These are phyloP conservation scores for Tylopilus felleus DNA, from an alignment of 768 basidiomycete species.

Conservation along the genomic window DNA sequence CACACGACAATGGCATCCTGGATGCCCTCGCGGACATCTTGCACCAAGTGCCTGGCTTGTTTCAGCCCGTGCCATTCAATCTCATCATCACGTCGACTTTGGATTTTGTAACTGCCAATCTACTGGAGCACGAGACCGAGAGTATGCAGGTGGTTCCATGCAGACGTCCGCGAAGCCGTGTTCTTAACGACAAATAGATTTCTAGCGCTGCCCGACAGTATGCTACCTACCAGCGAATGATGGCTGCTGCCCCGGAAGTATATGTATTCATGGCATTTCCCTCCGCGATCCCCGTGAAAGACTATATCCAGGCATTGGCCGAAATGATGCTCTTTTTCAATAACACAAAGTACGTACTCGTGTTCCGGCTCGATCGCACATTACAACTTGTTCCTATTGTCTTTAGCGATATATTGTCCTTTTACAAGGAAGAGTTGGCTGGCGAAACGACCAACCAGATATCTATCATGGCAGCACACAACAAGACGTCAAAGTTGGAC, in stretches of 20 bases:
- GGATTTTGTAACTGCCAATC: background rate
- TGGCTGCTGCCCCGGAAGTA: background rate
- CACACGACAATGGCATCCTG: background rate
- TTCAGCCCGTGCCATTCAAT: background rate
- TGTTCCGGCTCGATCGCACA: background rate
- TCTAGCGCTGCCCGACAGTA: background rate
- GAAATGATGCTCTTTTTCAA: constrained; percentile 13
- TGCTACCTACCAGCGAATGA: background rate
- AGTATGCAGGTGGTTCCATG: background rate
- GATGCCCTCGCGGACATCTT: background rate
- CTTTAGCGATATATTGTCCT: constrained; percentile 11
- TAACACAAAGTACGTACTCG: constrained; percentile 35
- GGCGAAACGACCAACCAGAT: constrained; percentile 33
- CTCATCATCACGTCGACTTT: background rate
- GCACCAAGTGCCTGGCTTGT: background rate
- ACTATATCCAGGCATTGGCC: background rate
- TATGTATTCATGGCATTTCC: background rate
- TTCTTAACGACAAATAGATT: background rate
- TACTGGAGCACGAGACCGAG: background rate
- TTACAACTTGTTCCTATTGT: background rate
- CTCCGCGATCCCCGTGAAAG: background rate
- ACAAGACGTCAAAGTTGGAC: constrained; percentile 23
- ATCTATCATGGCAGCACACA: constrained; percentile 25
- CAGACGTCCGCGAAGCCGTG: no score
- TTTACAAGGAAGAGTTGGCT: background rate